Base-by-base conservation (phyloP, 495 filamentous ascomycete species). In the Umbilicaria muhlenbergii region DNA sequence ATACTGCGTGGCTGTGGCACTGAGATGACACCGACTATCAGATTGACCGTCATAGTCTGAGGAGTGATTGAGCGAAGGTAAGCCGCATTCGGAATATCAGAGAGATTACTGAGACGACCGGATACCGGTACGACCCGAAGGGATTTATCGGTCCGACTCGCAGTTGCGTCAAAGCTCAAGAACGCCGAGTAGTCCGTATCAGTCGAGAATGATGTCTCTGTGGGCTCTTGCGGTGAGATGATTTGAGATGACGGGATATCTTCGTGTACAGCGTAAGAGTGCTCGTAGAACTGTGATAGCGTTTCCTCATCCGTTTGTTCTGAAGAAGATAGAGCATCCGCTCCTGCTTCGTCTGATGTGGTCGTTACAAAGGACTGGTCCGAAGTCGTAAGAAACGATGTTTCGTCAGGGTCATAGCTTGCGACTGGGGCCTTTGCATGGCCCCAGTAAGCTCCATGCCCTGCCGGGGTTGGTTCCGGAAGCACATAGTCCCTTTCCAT, bases 11-110 rank as follows among this genome's bases (percentile, higher is more conserved):
- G 69, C 24, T 75, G 66, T 4, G 78, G 67, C 39, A 87, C 67
- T 32, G 78, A 74, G 43, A 94, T 78, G 46, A 95, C 64, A 10
- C 80, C 83, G 13, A 80, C 80, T 13, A 95, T 70, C 10, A 94
- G 52, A 52, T 86, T 86, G 41, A 86, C 73, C 1, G 69, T 76
- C 66, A 86, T 78, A 3, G 86, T 93, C 57, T 86, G 81, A 1
- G 86, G 86, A 19, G 64, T 61, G 43, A 94, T 84, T 2, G 72
- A 73, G 11, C 61, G 53, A 2, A 96, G 60, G 56, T 85, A 71
- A n/a, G 52, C 53, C 0, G 81, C 77, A 16, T 65, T 74, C 5
- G 89, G 89, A 24, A 96, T 64, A 49, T 76, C 70, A 39, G 71
- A 67, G 18, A 96, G 66, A 51, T 84, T 65, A 32, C 60, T 75